These are phyloP conservation scores for Rauvolfia tetraphylla DNA, from an alignment of 257 asterid species.

Conservation along the genomic window DNA sequence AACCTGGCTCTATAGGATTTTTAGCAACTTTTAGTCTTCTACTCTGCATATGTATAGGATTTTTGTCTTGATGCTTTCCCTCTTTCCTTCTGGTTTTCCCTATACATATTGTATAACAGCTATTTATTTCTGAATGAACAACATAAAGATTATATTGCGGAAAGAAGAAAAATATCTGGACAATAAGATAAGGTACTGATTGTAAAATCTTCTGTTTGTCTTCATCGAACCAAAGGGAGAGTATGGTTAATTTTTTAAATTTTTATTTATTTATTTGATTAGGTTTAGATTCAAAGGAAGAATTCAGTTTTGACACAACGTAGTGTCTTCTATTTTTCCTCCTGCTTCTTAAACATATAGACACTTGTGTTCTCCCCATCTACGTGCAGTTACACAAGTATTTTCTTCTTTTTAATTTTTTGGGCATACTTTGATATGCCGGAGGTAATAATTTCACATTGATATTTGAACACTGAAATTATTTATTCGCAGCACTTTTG, in stretches of 20 bases:
- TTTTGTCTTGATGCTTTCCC: too few species aligned
- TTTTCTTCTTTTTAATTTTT: not conserved
- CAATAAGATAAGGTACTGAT: too few species aligned
- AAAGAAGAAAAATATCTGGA: too few species aligned
- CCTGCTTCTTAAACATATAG: not conserved
- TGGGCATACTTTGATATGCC: not conserved
- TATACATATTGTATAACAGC: too few species aligned
- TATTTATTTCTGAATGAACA: too few species aligned
- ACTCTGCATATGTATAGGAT: not conserved
- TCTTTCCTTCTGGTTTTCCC: too few species aligned
- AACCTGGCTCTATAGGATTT: not conserved
- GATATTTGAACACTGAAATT: constrained; percentile 17
- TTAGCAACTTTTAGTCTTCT: not conserved
- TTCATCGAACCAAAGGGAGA: not conserved
- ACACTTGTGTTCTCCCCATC: not conserved
- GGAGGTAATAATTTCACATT: not conserved
- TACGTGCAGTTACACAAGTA: not conserved
- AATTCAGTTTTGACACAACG: not conserved
- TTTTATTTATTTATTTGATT: not conserved
- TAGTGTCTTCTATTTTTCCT: not conserved
- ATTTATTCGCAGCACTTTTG: constrained; percentile 81
- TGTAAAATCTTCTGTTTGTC: not conserved
- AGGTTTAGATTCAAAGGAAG: not conserved
- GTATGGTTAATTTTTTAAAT: too few species aligned
- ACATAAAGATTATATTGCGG: too few species aligned